Base-by-base conservation (phyloP, 108 stramenopile genomes). In the Skeletonema marinoi region DNA sequence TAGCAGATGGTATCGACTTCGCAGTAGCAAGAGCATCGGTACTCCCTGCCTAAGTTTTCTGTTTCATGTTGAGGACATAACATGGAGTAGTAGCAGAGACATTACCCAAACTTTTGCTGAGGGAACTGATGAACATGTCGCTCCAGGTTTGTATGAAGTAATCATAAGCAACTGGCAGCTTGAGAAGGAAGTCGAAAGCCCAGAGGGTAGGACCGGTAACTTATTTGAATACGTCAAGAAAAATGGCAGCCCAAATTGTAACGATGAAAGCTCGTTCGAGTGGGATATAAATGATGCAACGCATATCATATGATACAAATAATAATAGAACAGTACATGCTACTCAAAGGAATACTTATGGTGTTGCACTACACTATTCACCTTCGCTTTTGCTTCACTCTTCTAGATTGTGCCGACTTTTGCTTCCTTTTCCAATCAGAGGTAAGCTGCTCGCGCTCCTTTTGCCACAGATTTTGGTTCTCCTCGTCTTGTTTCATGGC, bases 381-480 rank as follows among this genome's bases (percentile, higher is more conserved):
- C 66, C 72, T 74, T 35, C 79, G 70, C 41, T 73, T 59, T 68
- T 68, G 71, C 50, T 91, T 91, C 21, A 86, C 79, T 66, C 84
- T 88, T 63, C 85, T 77, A 1, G 90, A 88, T 39, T 81, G 29
- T 9, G 94, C 92, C 60, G 76, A 66, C 77, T 93, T 95, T 16
- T 82, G 88, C 74, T 95, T 95, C 51, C 94, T 79, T 68, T 92
- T 92, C 94, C 94, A 95, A 75, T 95, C 94, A 17, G 80, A 65
- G 9, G 94, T 95, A 44, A 95, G 70, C 31, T 71, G 68, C 21
- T 88, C 69, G 31, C 94, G 76, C 70, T 95, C 87, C 30, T 83
- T 74, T n/a, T 85, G 75, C 94, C 94, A 95, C 48, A 70, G 59
- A 21, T 78, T 77, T 64, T 85, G 71, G 16, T 74, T 86, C 32